A percentile compares a stretch with the other conserved stretches of the same genome.
phyloP scores from a whole-genome alignment of 192 early-diverging fungal genomes.

The Chytriomyces confervae region DNA sequence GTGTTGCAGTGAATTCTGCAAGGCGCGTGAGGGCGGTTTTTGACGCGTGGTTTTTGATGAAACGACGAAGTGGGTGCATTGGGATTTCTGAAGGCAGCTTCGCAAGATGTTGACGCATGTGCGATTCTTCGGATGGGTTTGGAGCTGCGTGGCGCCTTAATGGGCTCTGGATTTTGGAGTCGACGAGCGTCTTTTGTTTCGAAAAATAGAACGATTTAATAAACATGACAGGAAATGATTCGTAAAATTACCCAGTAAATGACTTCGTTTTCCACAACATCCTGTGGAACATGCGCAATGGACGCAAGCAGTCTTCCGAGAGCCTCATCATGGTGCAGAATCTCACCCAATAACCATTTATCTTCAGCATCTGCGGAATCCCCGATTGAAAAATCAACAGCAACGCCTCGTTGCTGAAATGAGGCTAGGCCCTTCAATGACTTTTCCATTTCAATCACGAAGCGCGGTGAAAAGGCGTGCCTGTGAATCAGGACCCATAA shows the following conservation, averaged over 20 bases:
- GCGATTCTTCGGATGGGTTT: neutral
- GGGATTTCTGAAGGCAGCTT: slow-evolving; percentile 24
- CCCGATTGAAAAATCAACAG: neutral
- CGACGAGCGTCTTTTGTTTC: slow-evolving; percentile 7
- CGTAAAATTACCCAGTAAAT: slow-evolving; percentile 30
- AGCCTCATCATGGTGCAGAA: slow-evolving; percentile 21
- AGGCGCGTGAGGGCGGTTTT: slow-evolving; percentile 3
- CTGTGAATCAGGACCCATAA: slow-evolving; percentile 24
- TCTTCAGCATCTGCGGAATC: neutral
- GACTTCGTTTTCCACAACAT: slow-evolving; percentile 24
- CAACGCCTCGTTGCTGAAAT: neutral
- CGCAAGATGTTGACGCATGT: slow-evolving; percentile 19
- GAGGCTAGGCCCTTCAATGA: slow-evolving; percentile 2
- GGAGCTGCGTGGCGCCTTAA: neutral
- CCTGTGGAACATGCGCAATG: slow-evolving; percentile 1
- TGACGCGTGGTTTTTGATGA: slow-evolving; percentile 7
- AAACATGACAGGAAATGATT: neutral
- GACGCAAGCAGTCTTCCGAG: slow-evolving; percentile 21
- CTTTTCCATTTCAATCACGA: slow-evolving; percentile 1
- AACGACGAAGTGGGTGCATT: slow-evolving; percentile 3
- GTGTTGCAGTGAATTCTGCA: slow-evolving; percentile 10
- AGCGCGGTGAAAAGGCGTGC: slow-evolving; percentile 19
- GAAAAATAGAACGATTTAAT: neutral
- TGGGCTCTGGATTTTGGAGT: slow-evolving; percentile 27
- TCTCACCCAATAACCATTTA: slow-evolving; percentile 24